Conservation (phyloP, 2,329 filamentous ascomycete species). For the Fusarium dimerum region DNA sequence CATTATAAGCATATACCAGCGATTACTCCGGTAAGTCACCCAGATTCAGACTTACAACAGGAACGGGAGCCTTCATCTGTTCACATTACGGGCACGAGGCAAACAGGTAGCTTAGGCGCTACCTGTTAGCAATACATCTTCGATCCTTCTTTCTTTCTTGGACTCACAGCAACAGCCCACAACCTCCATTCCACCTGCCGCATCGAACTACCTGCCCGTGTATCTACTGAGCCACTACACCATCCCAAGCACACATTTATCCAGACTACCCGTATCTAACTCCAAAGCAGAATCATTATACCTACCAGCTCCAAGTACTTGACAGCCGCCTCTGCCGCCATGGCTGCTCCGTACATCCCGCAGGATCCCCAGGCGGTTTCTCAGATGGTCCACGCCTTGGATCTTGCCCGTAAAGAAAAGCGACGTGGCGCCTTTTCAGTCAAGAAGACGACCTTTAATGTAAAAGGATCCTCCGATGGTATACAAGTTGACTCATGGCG, state of each 20-base stretch:
- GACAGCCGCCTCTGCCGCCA: constrained; percentile 13
- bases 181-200: no score
- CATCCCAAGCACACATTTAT: not conserved
- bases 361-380: constrained; percentile 72
- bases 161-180: no score
- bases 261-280: constrained; percentile 12
- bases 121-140: no score
- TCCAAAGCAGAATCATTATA: constrained; percentile 1
- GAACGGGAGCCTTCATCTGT: no score
- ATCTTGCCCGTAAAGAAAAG: constrained; percentile 55
- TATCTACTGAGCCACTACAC: no score
- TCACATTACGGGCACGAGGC: no score
- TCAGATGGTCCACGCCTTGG: constrained; percentile 65
- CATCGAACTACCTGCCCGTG: no score
- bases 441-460: constrained; percentile 77
- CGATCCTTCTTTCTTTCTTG: no score
- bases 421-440: constrained; percentile 65
- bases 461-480: constrained; percentile 62
- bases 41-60: no score
- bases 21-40: no score
- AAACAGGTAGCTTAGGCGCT: no score
- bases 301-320: not conserved
- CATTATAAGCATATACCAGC: no score
- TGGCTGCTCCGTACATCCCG: constrained; percentile 57
- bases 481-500: constrained; percentile 87